Percentiles rank a stretch among this genome's conserved stretches.
Conservation (phyloP, 2,329 filamentous ascomycete species). For the Fusarium fracticaudum region DNA sequence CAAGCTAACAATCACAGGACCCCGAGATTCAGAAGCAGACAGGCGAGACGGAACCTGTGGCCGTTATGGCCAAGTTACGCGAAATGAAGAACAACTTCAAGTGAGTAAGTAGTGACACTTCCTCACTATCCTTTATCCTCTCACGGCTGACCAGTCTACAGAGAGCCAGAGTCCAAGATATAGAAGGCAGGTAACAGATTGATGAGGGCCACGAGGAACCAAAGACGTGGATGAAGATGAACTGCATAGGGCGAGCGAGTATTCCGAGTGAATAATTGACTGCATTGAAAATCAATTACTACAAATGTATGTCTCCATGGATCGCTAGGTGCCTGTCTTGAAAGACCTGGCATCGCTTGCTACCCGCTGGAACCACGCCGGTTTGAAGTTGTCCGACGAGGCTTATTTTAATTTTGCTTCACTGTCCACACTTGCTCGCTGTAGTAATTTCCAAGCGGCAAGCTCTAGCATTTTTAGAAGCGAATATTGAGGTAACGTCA, state of each 20-base stretch:
- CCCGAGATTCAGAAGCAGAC: constrained; percentile 85
- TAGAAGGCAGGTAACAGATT: constrained; percentile 24
- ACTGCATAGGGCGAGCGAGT: background rate
- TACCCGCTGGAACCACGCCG: constrained; percentile 44
- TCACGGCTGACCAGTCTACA: background rate
- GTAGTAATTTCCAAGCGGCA: constrained; percentile 64
- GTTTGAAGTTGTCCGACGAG: constrained; percentile 37
- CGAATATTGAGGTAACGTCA: constrained; percentile 40
- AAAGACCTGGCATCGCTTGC: constrained; percentile 43
- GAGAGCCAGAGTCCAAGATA: constrained; percentile 46
- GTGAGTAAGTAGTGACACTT: constrained; percentile 56
- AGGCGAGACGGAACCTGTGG: constrained; percentile 80
- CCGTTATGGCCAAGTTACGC: constrained; percentile 85
- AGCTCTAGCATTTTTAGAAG: constrained; percentile 75
- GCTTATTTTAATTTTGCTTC: constrained; percentile 67
- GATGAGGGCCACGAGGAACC: background rate
- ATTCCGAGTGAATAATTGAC: background rate
- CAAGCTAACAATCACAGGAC: constrained; percentile 62
- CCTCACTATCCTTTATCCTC: background rate
- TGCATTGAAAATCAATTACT: background rate
- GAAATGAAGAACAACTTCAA: constrained; percentile 89
- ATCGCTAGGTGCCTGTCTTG: constrained; percentile 45
- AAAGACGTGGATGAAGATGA: background rate
- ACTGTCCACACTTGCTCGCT: constrained; percentile 75
- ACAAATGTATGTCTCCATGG: constrained; percentile 49